Conservation (phyloP, 2,329 filamentous ascomycete species). For the Cordyceps fumosorosea region DNA sequence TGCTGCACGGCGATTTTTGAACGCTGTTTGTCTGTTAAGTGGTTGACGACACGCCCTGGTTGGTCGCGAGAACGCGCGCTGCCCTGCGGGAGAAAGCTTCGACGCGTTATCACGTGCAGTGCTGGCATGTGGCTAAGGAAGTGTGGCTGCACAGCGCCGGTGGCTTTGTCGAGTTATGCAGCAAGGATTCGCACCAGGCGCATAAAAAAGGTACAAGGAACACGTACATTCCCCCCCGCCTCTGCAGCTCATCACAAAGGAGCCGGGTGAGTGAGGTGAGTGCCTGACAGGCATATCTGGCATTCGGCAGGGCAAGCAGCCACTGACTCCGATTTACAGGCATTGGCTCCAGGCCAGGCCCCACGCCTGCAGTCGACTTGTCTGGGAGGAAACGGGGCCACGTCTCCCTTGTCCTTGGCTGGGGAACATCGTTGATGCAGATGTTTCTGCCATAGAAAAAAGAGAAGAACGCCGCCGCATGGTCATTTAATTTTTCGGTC, state of each 20-base stretch:
- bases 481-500: too few relatives aligned
- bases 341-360: neutral
- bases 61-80: neutral
- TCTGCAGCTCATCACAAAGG: too few relatives aligned
- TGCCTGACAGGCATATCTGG: conserved; percentile 10
- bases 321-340: conserved; percentile 7
- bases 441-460: neutral
- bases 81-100: neutral
- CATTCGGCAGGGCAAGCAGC: conserved; percentile 5
- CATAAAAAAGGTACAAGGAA: neutral
- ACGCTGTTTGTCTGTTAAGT: too few relatives aligned
- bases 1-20: too few relatives aligned
- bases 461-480: too few relatives aligned
- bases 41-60: neutral
- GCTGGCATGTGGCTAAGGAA: neutral
- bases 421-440: neutral
- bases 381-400: neutral
- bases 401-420: neutral
- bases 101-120: neutral
- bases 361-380: neutral
- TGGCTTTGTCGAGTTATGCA: neutral
- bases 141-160: neutral
- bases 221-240: neutral
- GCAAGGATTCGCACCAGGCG: neutral
- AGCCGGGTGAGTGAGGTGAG: neutral